Evolutionary conservation across 257 asterid species (phyloP), one percentile per base, ranked within the genome.

Genomic region (Nyctanthes arbortristis): DNA sequence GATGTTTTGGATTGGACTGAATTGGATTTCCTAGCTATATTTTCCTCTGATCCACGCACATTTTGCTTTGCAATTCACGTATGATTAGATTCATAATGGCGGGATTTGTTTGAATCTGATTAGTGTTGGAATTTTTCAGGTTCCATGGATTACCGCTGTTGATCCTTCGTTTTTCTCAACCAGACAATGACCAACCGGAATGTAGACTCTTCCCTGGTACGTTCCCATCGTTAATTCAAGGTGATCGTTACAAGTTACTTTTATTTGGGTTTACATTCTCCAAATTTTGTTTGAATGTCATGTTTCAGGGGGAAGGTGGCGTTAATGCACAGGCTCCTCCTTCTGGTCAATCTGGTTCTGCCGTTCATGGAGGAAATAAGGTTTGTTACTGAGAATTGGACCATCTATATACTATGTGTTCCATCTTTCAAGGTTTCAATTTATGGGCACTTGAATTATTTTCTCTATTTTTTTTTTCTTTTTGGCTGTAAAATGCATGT

Each of bases 291-390:
- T 14, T 20, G 57, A 56, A 63, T 40, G 47, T 25, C 39, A 33
- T 59, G 70, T 77, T 76, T 78, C 81, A 90, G 97, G 90, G 61
- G 81, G 97, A 90, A 71, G 82, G 77, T 68, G 88, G 76, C 70
- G 85, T 70, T 73, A 75, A 30, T 52, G 85, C 73, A 68, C 82
- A 80, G 25, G 78, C 97, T 73, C 79, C 89, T 18, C 76, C 89
- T 2, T 80, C 93, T 31, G 85, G 82, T 1, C 79, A 82, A 14
- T 45, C 78, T 0, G 65, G 81, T 56, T 80, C 85, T 12, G 76
- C 78, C 11, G 63, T 74, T 73, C 93, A 89, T 49, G 87, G 88
- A 34, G 91, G 88, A 71, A 89, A 79, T 65, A 93, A 93, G 97
- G 98, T 90, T 74, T 33, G 20, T 27, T 59, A 20, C 22, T 9